Evolutionary conservation across 148 eudicot species (phyloP), one percentile per base, ranked within the genome.

Genomic region (Spergularia marina): DNA sequence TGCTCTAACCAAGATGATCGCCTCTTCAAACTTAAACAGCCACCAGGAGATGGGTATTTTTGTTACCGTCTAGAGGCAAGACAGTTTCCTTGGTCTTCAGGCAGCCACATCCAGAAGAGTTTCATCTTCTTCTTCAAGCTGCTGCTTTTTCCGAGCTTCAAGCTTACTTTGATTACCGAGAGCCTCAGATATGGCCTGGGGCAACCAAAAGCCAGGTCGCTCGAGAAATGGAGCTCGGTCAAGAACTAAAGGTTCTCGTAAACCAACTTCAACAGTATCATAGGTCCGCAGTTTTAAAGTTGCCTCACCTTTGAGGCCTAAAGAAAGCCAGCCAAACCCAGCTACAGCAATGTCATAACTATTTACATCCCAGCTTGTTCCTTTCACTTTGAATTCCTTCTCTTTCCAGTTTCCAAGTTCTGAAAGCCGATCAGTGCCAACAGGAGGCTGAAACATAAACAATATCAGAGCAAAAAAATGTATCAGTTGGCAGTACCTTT

Each of bases 341-440:
- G 98, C 96, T 56, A 83, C 83, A 13, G 92, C 86, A 56, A 92
- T 79, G 84, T 92, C 97, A 0, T 84, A 53, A 76, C 89, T 85
- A 79, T 90, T 92, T 70, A 89, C 91, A 76, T 90, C 96, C 98
- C 98, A 95, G 83, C 98, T 95, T 69, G 84, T 78, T 82, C 98
- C 98, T 0, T 83, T 81, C 72, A 88, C 91, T 76, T 92, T 85
- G 39, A 89, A 78, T 75, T 89, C 89, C 72, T 76, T 85, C 79
- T 79, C 79, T 62, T 65, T 78, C 98, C 97, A 95, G 40, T 74
- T 81, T 2, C 91, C 98, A 74, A 90, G 40, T 70, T 90, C 94
- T 60, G 90, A 80, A 69, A 88, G 79, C 74, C 90, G 83, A 36
- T 92, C 92, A 52, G 70, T 79, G 62, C 90, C 85, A 65, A 89